phyloP scores from a whole-genome alignment of 768 basidiomycete genomes.

The Tulasnella sp. region DNA sequence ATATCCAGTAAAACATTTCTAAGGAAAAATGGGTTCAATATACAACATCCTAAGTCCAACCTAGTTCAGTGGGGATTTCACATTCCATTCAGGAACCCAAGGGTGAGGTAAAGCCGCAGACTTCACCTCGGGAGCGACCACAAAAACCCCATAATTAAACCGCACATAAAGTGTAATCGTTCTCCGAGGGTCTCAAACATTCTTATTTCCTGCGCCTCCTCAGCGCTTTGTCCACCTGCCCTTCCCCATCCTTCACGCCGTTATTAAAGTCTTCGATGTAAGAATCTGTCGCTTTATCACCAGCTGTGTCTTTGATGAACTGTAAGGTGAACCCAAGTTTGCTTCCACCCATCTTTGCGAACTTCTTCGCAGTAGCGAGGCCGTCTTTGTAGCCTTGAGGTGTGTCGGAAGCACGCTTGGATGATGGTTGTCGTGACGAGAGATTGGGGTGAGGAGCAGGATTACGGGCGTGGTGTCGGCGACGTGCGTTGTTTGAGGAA shows the following conservation, averaged over 20 bases:
- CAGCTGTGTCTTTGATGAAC: slow-evolving; percentile 36
- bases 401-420: slow-evolving; percentile 1
- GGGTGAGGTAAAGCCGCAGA: not conserved
- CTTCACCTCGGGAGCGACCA: not conserved
- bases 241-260: slow-evolving; percentile 49
- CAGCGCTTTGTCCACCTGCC: slow-evolving; percentile 30
- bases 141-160: not conserved
- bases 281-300: slow-evolving; percentile 40
- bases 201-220: slow-evolving; percentile 8
- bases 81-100: not conserved
- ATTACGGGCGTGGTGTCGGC: slow-evolving; percentile 11
- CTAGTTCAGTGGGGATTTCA: not conserved
- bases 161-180: not conserved
- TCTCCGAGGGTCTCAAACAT: not conserved
- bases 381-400: slow-evolving; percentile 50
- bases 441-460: not conserved
- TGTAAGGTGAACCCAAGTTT: slow-evolving; percentile 60
- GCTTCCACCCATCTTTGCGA: slow-evolving; percentile 48
- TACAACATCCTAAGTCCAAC: not conserved
- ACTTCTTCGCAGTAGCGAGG: slow-evolving; percentile 50
- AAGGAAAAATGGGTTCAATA: not conserved
- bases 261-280: slow-evolving; percentile 48
- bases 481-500: not conserved
- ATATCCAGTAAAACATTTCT: not conserved
- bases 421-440: too few relatives aligned